Evolutionary conservation across 768 basidiomycete genomes (phyloP), one percentile per base, ranked within the genome.

Genomic region (Leccinum olivaceopallidum): DNA sequence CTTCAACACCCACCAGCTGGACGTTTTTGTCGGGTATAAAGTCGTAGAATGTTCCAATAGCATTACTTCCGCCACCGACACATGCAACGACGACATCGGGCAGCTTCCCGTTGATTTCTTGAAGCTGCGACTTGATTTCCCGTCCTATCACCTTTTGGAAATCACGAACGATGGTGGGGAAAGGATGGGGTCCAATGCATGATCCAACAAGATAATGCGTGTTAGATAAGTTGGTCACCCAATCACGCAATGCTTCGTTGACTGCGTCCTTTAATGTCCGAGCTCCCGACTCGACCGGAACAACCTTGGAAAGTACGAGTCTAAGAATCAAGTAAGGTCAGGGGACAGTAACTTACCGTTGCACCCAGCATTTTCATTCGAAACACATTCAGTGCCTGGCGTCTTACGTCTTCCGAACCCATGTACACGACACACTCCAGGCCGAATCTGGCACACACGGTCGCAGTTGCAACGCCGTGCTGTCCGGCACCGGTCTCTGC

Each of bases 401-500:
- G 84, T 28, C 94, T 85, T 16, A 98, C 95, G 72, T 98, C 97
- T 75, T 98, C 97, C 26, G 93, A 86, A 55, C 97, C 97, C 97
- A 99, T 99, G 78, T 95, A 99, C 70, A 99, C 83, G 66, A 96
- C 76, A 71, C 97, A 99, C 76, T 97, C 88, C 81, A 98, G 73
- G 6, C 93, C 95, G 67, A 98, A 99, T 67, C 92, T 90, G 24
- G 97, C 97, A 67, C 97, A 98, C 24, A 94, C 97, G 6, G 97
- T 99, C 2, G 97, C 97, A 52, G 97, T 98, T 22, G 97, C 97
- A 32, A 99, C 97, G 73, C 97, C 97, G 73, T 99, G 97, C 73
- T 98, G 97, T 16, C 97, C 97, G 1, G 97, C 97, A 63, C 97
- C 97, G 1, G 97, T 98, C 80, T 99, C 97, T 34, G 97, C 97